These are phyloP conservation scores for Blastobotrys robertii DNA, from an alignment of 805 yeast genomes.

Conservation along the genomic window DNA sequence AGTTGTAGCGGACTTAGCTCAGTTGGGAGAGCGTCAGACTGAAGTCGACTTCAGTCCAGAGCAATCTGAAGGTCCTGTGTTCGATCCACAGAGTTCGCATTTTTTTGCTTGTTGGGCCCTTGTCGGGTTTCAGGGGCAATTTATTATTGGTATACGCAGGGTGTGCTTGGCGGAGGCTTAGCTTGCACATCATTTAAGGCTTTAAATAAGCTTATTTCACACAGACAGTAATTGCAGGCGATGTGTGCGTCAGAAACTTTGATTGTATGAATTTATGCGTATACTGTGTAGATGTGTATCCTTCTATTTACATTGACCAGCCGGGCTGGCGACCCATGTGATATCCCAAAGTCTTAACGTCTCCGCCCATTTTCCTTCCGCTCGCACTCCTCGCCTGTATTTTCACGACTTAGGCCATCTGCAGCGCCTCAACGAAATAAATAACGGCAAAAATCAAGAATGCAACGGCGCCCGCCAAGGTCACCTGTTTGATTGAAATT, in stretches of 20 bases:
- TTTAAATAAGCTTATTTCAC: background rate
- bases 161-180: too few species aligned
- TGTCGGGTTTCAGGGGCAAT: background rate
- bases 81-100: conserved; percentile 54
- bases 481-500: conserved; percentile 84
- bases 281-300: background rate
- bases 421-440: conserved; percentile 58
- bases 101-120: conserved; percentile 1
- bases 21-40: conserved; percentile 34
- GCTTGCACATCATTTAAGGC: background rate
- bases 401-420: conserved; percentile 8
- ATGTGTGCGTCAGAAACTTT: background rate
- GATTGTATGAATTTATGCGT: background rate
- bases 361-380: background rate
- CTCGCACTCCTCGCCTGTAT: too few species aligned
- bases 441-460: conserved; percentile 74
- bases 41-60: conserved; percentile 12
- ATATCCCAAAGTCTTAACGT: too few species aligned
- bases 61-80: conserved; percentile 70
- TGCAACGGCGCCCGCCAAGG: conserved; percentile 82
- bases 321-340: too few species aligned
- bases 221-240: background rate
- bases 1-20: conserved; percentile 21
- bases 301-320: background rate
- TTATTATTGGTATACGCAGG: too few species aligned